These are phyloP conservation scores for Hanseniaspora hatyaiensis DNA, from an alignment of 805 yeast genomes.

Conservation along the genomic window DNA sequence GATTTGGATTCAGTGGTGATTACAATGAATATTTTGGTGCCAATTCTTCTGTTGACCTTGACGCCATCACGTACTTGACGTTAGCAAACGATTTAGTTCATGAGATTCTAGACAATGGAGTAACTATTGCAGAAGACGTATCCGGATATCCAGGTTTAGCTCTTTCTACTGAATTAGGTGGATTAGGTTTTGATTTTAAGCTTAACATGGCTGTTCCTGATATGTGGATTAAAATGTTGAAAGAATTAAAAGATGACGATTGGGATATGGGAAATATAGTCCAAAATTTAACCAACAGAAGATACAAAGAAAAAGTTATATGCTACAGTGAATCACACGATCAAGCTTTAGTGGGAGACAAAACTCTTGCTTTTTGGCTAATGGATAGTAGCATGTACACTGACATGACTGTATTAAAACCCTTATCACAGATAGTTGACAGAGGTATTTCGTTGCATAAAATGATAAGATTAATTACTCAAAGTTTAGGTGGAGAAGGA, in stretches of 20 bases:
- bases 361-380: conserved; percentile 91
- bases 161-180: conserved; percentile 60
- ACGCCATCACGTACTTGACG: conserved; percentile 78
- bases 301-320: conserved; percentile 79
- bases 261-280: conserved; percentile 82
- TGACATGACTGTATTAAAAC: conserved; percentile 70
- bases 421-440: conserved; percentile 65
- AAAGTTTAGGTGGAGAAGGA: conserved; percentile 92
- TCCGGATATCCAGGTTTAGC: conserved; percentile 96
- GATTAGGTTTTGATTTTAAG: conserved; percentile 87
- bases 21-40: conserved; percentile 76
- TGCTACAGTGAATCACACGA: conserved; percentile 93
- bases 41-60: conserved; percentile 67
- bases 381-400: conserved; percentile 99
- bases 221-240: conserved; percentile 93
- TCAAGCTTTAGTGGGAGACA: conserved; percentile 95
- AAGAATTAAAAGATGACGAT: conserved; percentile 72
- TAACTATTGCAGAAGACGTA: conserved; percentile 91
- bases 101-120: conserved; percentile 43
- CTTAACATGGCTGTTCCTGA: conserved; percentile 96
- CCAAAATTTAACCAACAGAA: conserved; percentile 72
- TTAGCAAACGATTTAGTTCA: conserved; percentile 72
- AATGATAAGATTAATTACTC: conserved; percentile 76
- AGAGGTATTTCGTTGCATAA: conserved; percentile 88
- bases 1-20: conserved; percentile 76